phyloP scores from a whole-genome alignment of 441 rosid genomes.

The Brassica hybrid region DNA sequence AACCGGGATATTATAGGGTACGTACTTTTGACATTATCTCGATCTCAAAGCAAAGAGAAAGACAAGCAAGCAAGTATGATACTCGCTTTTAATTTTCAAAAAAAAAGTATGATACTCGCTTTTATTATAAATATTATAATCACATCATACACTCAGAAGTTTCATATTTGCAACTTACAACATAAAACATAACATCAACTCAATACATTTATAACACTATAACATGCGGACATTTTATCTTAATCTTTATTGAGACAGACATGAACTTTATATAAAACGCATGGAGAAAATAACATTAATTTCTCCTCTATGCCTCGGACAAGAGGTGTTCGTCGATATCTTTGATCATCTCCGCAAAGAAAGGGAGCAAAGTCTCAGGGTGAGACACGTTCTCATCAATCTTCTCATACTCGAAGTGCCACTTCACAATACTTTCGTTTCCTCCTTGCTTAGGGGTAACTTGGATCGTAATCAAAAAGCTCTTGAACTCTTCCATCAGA shows the following conservation, averaged over 20 bases:
- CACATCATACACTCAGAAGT: not conserved
- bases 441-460: conserved; percentile 30
- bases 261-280: not conserved
- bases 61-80: not conserved
- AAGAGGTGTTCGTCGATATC: conserved; percentile 33
- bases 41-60: not conserved
- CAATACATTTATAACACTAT: not conserved
- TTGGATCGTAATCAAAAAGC: conserved; percentile 19
- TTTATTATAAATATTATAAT: not conserved
- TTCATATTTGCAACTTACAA: not conserved
- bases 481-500: conserved; percentile 35
- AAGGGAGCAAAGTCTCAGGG: conserved; percentile 30
- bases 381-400: conserved; percentile 26
- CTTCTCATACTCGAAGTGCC: conserved; percentile 33
- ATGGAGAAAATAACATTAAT: not conserved
- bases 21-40: not conserved
- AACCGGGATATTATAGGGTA: too few species aligned
- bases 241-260: conserved; percentile 1
- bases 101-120: not conserved
- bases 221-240: not conserved
- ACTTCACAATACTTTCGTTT: conserved; percentile 26
- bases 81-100: not conserved
- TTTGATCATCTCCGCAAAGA: conserved; percentile 24
- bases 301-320: conserved; percentile 12
- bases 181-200: not conserved